Evolutionary conservation across 2,329 filamentous ascomycete species (phyloP), one percentile per base, ranked within the genome.

Genomic region (Ophiosphaerella narmari): DNA sequence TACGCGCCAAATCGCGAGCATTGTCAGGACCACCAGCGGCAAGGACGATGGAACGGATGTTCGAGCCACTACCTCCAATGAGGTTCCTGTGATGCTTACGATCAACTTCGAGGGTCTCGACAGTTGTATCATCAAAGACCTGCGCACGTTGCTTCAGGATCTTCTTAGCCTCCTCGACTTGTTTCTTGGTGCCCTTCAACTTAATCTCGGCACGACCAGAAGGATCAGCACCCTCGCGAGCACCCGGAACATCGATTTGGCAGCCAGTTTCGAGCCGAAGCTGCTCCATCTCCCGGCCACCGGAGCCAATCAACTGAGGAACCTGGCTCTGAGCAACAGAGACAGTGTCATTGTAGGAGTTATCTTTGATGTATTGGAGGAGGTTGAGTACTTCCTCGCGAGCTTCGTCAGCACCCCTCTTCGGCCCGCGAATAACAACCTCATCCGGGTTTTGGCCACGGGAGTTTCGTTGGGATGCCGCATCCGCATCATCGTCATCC

Each of bases 141-240:
- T 87, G 87, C 46, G 89, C 88, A 77, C 92, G 91, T 76, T 94
- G 89, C 72, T 93, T 86, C 21, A 99, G 82, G 42, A 94, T 77
- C 77, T 94, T 94, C 83, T 94, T 94, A 4, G 94, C 93, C 61
- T 92, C 89, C 41, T 91, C 87, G 43, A 99, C 94, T 70, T 94
- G 88, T 60, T 89, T 80, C 78, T 96, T 94, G 21, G 91, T 96
- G 46, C 94, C 94, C 82, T 91, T 95, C 74, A 99, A 84, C 71
- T 86, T 87, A 67, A 99, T 93, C 65, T 96, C 90, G 12, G 94
- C 91, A 52, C 86, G 82, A 8, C 86, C 83, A 41, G 82, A 81
- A 8, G 82, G 78, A 61, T 87, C 83, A 23, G 80, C 77, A 13
- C 84, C 82, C 59, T 95, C 90, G 52, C 87, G 84, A 47, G 86